Evolutionary conservation across 495 filamentous ascomycete species (phyloP).

Genomic region (Penicillium paxilli): DNA sequence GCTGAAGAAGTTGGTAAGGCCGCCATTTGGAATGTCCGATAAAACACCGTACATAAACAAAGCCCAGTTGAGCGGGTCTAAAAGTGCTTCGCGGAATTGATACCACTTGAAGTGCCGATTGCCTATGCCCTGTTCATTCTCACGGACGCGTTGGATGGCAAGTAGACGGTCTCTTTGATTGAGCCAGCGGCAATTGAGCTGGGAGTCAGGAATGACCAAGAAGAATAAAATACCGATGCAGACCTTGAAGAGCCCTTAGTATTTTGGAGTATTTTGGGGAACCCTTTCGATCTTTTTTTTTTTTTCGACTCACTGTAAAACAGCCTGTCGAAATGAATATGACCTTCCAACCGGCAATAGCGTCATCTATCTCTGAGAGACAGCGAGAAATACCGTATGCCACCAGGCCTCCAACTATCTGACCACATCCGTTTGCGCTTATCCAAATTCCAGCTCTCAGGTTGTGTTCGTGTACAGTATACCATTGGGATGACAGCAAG

Average conservation of each 20-base stretch:
- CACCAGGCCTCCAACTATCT: slow-evolving; percentile 58
- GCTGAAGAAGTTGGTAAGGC: slow-evolving; percentile 67
- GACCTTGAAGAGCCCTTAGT: neutral
- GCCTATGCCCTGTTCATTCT: slow-evolving; percentile 63
- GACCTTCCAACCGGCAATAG: slow-evolving; percentile 61
- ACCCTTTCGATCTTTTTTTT: too few species aligned
- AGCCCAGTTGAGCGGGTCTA: slow-evolving; percentile 59
- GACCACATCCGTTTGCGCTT: slow-evolving; percentile 55
- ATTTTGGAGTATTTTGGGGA: neutral
- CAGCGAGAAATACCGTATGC: slow-evolving; percentile 62
- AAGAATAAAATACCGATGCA: slow-evolving; percentile 55
- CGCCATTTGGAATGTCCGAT: slow-evolving; percentile 62
- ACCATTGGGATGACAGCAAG: slow-evolving; percentile 57
- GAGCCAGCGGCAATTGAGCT: slow-evolving; percentile 63
- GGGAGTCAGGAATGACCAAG: slow-evolving; percentile 62
- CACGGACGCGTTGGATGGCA: slow-evolving; percentile 55
- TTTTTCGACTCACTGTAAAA: slow-evolving; percentile 41
- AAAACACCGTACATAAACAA: slow-evolving; percentile 58
- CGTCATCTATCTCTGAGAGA: slow-evolving; percentile 41
- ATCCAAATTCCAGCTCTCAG: slow-evolving; percentile 56
- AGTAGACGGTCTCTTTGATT: slow-evolving; percentile 57
- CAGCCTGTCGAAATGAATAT: slow-evolving; percentile 63
- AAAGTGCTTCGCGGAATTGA: slow-evolving; percentile 54
- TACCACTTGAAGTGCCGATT: slow-evolving; percentile 63
- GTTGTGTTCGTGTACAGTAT: slow-evolving; percentile 55